Evolutionary conservation across 2,329 filamentous ascomycete genomes (phyloP), one percentile per base, ranked within the genome.

Genomic region (Tothia fuscella): DNA sequence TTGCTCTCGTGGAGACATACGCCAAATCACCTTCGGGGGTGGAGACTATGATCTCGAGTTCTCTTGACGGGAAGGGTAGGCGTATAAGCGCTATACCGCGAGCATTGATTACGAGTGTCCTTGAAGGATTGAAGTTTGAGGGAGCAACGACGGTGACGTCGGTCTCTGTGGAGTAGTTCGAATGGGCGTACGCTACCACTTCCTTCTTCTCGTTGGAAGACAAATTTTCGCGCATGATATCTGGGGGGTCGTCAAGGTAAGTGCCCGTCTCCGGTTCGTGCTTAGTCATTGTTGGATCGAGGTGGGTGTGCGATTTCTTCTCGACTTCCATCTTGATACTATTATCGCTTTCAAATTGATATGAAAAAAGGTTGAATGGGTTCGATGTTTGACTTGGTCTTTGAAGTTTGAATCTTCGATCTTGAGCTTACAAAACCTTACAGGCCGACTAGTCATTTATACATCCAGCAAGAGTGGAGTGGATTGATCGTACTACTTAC

Each of bases 1-100:
- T 56, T 9, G 62, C 61, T 3, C 74, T 68, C 21, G 70, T 57
- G 19, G 72, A 78, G 10, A 67, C 50, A 55, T 76, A 79, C 21
- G 61, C 64, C 2, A 66, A 49, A 3, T 56, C 56, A 9, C 61
- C 62, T 19, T 65, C 55, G 2, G 52, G 26, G 36, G 54, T 48
- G 44, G 53, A 49, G 35, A 65, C 56, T 1, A 46, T 46, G 20
- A 59, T 63, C 32, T 62, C 51, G 2, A 63, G 55, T 25, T 65
- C 53, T 12, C 53, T 51, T 2, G 61, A 51, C 3, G 63, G 54
- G 7, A 58, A 25, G 1, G 69, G 70, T 3, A 69, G 49, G n/a
- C 64, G 60, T 36, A 70, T 46, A 36, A 62, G 50, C 1, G 54
- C 50, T 26, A 68, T 65, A 16, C 72, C 72, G 5, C 47, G 46